These are phyloP conservation scores for Stagonosporopsis rhizophila DNA, from an alignment of 2,329 filamentous ascomycete species.

Conservation along the genomic window DNA sequence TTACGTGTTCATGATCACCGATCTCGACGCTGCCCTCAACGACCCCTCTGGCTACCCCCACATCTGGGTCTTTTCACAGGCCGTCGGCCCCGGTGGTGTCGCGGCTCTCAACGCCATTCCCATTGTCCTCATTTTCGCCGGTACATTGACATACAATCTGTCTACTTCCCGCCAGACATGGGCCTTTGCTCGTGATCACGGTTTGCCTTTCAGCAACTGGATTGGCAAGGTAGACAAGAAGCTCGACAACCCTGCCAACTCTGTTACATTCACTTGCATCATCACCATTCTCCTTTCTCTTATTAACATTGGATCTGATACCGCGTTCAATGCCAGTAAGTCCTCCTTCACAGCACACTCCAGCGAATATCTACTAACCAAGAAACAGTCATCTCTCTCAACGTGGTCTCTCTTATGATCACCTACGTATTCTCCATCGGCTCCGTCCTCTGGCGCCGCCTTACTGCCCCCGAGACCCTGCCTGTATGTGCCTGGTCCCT, in stretches of 20 bases:
- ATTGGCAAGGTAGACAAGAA: slow-evolving; percentile 36
- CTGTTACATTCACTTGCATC: slow-evolving; percentile 40
- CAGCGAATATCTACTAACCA: slow-evolving; percentile 4
- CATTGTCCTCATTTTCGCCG: slow-evolving; percentile 40
- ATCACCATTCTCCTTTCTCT: slow-evolving; percentile 40
- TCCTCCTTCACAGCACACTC: neutral
- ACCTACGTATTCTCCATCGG: slow-evolving; percentile 53
- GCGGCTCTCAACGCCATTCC: slow-evolving; percentile 42
- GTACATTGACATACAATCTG: slow-evolving; percentile 41
- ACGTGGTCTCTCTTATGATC: slow-evolving; percentile 48
- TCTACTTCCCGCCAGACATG: slow-evolving; percentile 46
- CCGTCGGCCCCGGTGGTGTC: slow-evolving; percentile 36
- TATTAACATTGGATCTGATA: slow-evolving; percentile 47
- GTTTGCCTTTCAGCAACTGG: slow-evolving; percentile 44
- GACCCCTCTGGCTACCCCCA: slow-evolving; percentile 43
- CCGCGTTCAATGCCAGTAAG: slow-evolving; percentile 45
- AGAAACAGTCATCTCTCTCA: slow-evolving; percentile 49
- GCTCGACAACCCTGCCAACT: slow-evolving; percentile 40
- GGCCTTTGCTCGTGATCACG: slow-evolving; percentile 47
- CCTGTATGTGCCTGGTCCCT: slow-evolving; percentile 50
- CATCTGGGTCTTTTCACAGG: slow-evolving; percentile 45
- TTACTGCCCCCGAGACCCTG: slow-evolving; percentile 47
- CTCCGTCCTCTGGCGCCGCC: slow-evolving; percentile 50
- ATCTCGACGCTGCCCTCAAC: slow-evolving; percentile 37
- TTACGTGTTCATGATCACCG: slow-evolving; percentile 46